These are phyloP conservation scores for Salix viminalis DNA, from an alignment of 345 rosid genomes.

Conservation along the genomic window DNA sequence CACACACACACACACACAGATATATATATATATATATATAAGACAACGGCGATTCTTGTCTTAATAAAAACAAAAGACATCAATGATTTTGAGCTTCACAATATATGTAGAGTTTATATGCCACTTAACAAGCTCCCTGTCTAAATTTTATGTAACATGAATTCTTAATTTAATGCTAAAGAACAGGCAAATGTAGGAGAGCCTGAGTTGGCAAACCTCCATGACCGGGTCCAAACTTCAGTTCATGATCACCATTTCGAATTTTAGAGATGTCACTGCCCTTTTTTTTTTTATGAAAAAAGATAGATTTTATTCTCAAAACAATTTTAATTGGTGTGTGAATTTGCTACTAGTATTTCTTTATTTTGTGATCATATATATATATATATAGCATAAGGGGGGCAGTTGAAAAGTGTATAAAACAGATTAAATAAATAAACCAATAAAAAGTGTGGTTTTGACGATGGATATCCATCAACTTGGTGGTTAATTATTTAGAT, in stretches of 20 bases:
- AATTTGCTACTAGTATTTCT: background rate
- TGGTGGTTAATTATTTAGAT: background rate
- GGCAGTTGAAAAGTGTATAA: conserved; percentile 16
- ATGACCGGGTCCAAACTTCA: background rate
- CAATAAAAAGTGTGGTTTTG: background rate
- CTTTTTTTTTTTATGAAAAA: background rate
- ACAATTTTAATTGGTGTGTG: background rate
- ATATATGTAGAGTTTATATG: background rate
- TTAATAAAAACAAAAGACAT: background rate
- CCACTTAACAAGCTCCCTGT: background rate
- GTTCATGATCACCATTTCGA: background rate
- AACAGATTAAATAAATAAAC: background rate
- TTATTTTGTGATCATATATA: too few species aligned
- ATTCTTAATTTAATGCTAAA: background rate
- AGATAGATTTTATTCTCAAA: background rate
- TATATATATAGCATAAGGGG: background rate
- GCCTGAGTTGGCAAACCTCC: background rate
- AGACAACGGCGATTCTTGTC: background rate
- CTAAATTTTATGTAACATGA: background rate
- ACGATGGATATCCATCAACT: conserved; percentile 1
- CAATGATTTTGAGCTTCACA: background rate
- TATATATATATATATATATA: background rate
- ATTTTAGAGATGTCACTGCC: background rate
- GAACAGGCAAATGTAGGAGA: background rate
- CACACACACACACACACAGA: too few species aligned